Base-by-base conservation (phyloP, 2,329 filamentous ascomycete genomes). In the Sporothrix pseudoabietina region DNA sequence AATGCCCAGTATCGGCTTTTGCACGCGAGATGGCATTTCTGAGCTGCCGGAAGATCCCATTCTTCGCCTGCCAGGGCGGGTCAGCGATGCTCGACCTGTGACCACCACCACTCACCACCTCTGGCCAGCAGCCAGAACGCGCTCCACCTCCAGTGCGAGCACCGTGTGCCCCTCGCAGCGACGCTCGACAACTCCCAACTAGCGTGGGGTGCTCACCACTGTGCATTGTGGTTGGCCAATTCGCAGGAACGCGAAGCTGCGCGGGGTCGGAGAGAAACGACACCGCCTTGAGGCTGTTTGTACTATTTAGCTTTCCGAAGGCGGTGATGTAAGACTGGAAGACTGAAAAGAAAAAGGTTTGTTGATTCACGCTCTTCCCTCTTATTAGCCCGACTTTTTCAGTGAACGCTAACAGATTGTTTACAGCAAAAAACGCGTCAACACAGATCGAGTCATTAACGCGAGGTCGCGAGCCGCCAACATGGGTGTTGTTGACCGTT, bases 151-250 rank as follows among this genome's bases (percentile, higher is more conserved):
- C 69, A 32, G 69, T 71, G 70, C 44, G 69, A 63, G 69, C 66
- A 70, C 47, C 26, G 54, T 63, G 41, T 69, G 71, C 65, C 71
- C 63, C 71, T 68, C 52, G 19, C 32, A 44, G 26, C 26, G 26
- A 26, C 26, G 26, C 26, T 26, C 26, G 26, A 26, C 26, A 26
- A 26, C 26, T 26, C 26, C 26, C 26, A 26, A 16, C 32, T 57
- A 41, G 66, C 52, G 68, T 70, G 49, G 52, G 71, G 54, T 61
- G 69, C 57, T 59, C 55, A 52, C 54, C 9, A 32, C 69, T 32
- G 26, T 14, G 49, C 39, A 35, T 26, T 73, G 47, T 73, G 74
- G 72, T 73, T 73, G 74, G 74, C 65, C 74, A 75, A 73, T 73
- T 72, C 55, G 39, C 47, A 39, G 26, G 61, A 49, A 44, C 55